These are phyloP conservation scores for Rubus parviflorus DNA, from an alignment of 306 rosid genomes.

Conservation along the genomic window DNA sequence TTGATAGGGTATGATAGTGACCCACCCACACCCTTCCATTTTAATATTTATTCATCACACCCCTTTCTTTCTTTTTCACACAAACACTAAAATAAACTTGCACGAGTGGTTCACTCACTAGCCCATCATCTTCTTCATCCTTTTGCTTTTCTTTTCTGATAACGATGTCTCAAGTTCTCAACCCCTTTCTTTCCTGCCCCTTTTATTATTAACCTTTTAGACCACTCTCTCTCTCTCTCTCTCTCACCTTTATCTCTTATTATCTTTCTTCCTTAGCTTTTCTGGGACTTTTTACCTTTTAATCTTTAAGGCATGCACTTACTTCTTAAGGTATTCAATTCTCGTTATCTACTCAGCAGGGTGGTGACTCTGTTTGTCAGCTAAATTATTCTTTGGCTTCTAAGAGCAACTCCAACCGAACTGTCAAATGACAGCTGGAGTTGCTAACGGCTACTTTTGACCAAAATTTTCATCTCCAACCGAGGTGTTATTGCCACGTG, in stretches of 20 bases:
- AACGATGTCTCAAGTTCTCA: conserved; percentile 33
- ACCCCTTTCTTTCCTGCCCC: not conserved
- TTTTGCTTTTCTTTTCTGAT: conserved; percentile 28
- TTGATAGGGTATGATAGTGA: conserved; percentile 56
- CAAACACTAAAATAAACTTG: conserved; percentile 35
- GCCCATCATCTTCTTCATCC: conserved; percentile 5
- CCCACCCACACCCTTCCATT: conserved; percentile 3
- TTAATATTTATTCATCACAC: not conserved
- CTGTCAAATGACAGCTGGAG: too few relatives aligned
- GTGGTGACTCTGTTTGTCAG: not conserved
- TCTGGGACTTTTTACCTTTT: not conserved
- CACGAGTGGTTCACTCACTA: conserved; percentile 59
- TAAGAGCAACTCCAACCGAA: too few relatives aligned
- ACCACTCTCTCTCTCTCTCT: not conserved
- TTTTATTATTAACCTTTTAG: conserved; percentile 9
- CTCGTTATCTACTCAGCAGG: not conserved
- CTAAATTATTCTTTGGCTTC: not conserved
- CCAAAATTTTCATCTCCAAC: too few relatives aligned
- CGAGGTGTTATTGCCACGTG: too few relatives aligned
- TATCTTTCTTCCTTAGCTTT: not conserved
- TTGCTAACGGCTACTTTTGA: too few relatives aligned
- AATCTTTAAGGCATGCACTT: not conserved
- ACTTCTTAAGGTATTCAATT: not conserved
- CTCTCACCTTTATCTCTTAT: not conserved
- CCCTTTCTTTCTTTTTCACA: conserved; percentile 13